phyloP scores from a whole-genome alignment of 768 basidiomycete genomes.

The Omphalotus guepiniiformis region DNA sequence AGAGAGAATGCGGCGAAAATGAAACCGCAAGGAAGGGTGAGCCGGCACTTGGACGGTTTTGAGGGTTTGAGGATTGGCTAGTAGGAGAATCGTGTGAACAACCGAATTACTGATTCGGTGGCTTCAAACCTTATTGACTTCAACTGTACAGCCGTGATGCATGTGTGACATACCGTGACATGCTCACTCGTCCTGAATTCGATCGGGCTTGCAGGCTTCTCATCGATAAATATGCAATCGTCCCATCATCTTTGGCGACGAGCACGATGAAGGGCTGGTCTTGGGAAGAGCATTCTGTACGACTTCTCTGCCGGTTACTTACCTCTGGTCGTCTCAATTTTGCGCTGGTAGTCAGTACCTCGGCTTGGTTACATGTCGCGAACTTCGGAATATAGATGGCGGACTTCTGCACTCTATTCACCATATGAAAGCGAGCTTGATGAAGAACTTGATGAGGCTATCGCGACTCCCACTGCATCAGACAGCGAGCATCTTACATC shows the following conservation, averaged over 20 bases:
- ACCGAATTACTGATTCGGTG: constrained; percentile 42
- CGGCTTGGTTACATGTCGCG: constrained; percentile 47
- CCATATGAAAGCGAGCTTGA: constrained; percentile 22
- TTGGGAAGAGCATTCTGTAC: constrained; percentile 59
- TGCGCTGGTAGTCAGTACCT: constrained; percentile 26
- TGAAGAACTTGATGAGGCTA: constrained; percentile 35
- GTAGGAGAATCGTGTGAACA: constrained; percentile 22
- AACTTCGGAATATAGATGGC: constrained; percentile 22
- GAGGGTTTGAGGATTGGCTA: constrained; percentile 16
- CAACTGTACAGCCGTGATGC: constrained; percentile 6
- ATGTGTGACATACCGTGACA: constrained; percentile 9
- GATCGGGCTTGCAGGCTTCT: constrained; percentile 54
- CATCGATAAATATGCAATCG: constrained; percentile 24
- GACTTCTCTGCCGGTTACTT: constrained; percentile 18
- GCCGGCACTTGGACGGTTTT: constrained; percentile 16
- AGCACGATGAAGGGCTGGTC: constrained; percentile 40
- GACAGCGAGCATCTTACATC: constrained; percentile 36
- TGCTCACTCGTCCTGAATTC: constrained; percentile 59
- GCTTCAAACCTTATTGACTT: too few species aligned
- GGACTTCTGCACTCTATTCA: constrained; percentile 8
- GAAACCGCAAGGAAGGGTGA: constrained; percentile 33
- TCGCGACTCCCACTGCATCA: constrained; percentile 18
- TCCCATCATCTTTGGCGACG: constrained; percentile 4
- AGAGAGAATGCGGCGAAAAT: constrained; percentile 32
- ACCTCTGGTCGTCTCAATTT: constrained; percentile 8